Evolutionary conservation across 176 grass and related monocot species (phyloP), one percentile per base, ranked within the genome.

Genomic region (Eleusine coracana): DNA sequence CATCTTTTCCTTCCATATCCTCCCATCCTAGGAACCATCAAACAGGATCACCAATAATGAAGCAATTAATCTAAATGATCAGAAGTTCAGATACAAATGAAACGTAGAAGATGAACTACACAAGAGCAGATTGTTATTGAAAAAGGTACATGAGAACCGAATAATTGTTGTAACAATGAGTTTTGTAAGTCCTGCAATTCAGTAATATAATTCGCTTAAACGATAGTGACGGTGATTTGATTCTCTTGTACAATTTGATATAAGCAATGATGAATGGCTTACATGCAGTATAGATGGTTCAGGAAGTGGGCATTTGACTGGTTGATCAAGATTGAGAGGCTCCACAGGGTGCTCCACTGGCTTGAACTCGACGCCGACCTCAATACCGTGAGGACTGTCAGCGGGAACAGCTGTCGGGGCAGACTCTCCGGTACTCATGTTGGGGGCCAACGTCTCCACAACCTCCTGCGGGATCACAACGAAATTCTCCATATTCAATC

Each of bases 271-370:
- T 0, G 11, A 6, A 78, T 54, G 36, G 79, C 92, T 92, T 88
- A 95, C 96, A 92, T 98, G 90, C 21, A 98, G 79, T 88, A 96
- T 93, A 68, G 96, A 99, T 68, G 93, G 93, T 79, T 99, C 93
- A 80, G 93, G 93, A 66, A 93, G 75, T 2, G 96, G 96, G 81
- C 96, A 99, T 86, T 88, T 93, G 51, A 99, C 85, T 31, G 96
- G 96, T 39, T 92, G 91, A 74, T 99, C 96, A 46, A 89, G 85
- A 82, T 93, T 93, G 55, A 90, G 52, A 82, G 96, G 96, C 74
- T 99, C 96, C 51, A 91, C 78, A 41, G 96, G 96, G 76, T 83
- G 92, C 77, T 96, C 93, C 80, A 99, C 91, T 10, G 93, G 93
- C 83, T 96, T 99, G 76, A 98, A 87, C 44, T 95, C 91, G n/a